Evolutionary conservation across 2,329 filamentous ascomycete genomes (phyloP).

Genomic region (Trichophyton simii): DNA sequence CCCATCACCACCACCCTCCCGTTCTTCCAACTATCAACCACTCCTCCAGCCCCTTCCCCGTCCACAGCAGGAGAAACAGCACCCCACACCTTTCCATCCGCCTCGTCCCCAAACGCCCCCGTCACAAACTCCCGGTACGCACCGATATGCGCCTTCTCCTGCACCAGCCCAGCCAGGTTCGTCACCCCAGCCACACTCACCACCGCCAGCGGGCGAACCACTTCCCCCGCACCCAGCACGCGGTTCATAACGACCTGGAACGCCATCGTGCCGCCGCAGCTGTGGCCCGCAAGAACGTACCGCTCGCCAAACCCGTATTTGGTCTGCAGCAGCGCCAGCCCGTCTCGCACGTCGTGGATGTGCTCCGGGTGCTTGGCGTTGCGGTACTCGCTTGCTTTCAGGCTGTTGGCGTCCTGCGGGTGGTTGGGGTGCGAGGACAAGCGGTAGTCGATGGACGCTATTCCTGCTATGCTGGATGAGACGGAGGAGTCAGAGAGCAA

Average conservation of each 20-base stretch:
- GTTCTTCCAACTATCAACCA: conserved; percentile 24
- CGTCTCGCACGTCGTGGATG: conserved; percentile 30
- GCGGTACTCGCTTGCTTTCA: conserved; percentile 20
- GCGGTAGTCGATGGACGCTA: conserved; percentile 38
- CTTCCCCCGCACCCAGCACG: conserved; percentile 9
- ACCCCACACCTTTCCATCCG: conserved; percentile 21
- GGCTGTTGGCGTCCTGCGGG: conserved; percentile 25
- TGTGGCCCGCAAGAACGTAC: conserved; percentile 37
- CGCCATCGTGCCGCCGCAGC: conserved; percentile 36
- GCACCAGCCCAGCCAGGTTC: conserved; percentile 27
- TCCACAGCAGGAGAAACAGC: conserved; percentile 28
- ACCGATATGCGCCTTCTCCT: conserved; percentile 21
- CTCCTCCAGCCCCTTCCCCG: conserved; percentile 14
- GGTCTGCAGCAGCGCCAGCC: conserved; percentile 30
- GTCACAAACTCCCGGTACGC: conserved; percentile 31
- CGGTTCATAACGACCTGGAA: conserved; percentile 32
- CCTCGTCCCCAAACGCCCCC: conserved; percentile 32
- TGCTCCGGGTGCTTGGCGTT: conserved; percentile 35
- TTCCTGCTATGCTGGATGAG: conserved; percentile 22
- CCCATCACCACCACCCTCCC: conserved; percentile 29
- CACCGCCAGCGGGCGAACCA: conserved; percentile 25
- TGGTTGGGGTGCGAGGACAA: conserved; percentile 31
- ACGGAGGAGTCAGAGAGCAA: conserved; percentile 14
- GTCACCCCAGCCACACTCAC: conserved; percentile 36
- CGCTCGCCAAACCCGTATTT: conserved; percentile 27